Evolutionary conservation across 225 moss, liverwort and hornwort genomes (phyloP).

Genomic region (Sphagnum tenellum): DNA sequence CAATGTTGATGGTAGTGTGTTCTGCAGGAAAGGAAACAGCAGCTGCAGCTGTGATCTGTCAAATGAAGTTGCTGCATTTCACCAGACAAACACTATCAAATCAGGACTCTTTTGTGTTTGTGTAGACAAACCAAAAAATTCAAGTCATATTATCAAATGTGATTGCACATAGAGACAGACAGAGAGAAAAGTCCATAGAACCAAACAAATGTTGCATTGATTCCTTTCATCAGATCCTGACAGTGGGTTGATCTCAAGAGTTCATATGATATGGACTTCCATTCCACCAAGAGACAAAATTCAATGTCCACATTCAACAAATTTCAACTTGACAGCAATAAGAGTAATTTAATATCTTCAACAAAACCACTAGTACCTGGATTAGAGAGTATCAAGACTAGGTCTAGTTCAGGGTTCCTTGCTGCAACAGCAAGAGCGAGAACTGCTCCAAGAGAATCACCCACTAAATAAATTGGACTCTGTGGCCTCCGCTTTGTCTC

Average conservation of each 20-base stretch:
- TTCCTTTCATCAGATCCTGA: no score
- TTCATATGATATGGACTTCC: no score
- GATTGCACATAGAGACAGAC: no score
- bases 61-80: conserved; percentile 54
- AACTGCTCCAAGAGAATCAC: conserved; percentile 72
- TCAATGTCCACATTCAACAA: no score
- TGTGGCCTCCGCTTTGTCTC: conserved; percentile 49
- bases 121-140: no score
- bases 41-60: conserved; percentile 67
- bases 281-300: no score
- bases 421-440: conserved; percentile 67
- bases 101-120: no score
- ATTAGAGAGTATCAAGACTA: conserved; percentile 64
- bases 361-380: conserved; percentile 37
- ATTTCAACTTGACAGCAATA: no score
- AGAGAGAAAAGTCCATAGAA: no score
- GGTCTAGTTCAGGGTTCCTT: conserved; percentile 63
- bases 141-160: background rate
- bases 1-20: conserved; percentile 23
- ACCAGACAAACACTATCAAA: background rate
- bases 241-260: no score
- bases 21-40: conserved; percentile 46
- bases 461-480: conserved; percentile 63
- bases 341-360: no score
- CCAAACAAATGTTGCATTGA: no score